Evolutionary conservation across 192 early-diverging fungal genomes (phyloP).

Genomic region (Backusella australiensis): DNA sequence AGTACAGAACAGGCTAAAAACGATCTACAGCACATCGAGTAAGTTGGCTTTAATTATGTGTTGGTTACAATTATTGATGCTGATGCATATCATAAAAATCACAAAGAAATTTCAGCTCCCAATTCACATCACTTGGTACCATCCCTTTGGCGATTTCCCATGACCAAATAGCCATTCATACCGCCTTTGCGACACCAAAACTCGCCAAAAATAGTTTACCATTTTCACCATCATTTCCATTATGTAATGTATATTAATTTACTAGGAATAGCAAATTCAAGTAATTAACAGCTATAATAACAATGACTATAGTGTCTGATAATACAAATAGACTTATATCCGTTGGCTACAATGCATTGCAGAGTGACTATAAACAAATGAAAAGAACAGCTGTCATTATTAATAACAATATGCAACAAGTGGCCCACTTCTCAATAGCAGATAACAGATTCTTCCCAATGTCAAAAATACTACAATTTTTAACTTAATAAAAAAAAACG

Average conservation of each 20-base stretch:
- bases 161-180: not conserved
- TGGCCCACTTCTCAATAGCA: not conserved
- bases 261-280: not conserved
- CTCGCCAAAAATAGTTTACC: not conserved
- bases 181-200: not conserved
- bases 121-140: not conserved
- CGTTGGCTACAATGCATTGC: not conserved
- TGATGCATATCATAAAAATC: not conserved
- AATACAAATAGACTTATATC: not conserved
- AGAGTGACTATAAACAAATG: not conserved
- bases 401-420: not conserved
- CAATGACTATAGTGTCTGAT: not conserved
- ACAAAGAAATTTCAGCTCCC: not conserved
- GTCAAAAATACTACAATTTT: not conserved
- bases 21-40: conserved; percentile 6
- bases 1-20: not conserved
- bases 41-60: not conserved
- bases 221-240: conserved; percentile 4
- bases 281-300: not conserved
- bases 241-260: conserved; percentile 1
- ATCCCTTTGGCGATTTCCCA: not conserved
- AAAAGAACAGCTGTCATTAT: conserved; percentile 5
- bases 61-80: not conserved
- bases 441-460: not conserved
- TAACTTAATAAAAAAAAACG: not conserved